Evolutionary conservation across 306 rosid species (phyloP).

Genomic region (Prinsepia uniflora): DNA sequence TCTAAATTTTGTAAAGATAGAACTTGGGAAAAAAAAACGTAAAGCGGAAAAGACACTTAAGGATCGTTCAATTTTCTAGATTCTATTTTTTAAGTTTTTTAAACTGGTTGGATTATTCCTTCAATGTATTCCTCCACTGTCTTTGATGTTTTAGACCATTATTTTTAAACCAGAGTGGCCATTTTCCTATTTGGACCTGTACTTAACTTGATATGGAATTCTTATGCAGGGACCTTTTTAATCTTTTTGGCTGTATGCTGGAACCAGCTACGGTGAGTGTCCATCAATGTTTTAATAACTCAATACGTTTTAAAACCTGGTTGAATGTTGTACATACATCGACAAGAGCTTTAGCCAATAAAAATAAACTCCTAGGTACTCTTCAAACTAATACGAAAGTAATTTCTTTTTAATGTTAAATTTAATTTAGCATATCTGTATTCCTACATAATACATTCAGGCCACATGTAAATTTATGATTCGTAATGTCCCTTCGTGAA

Average conservation of each 20-base stretch:
- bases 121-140: too few relatives aligned
- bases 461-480: not conserved
- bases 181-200: not conserved
- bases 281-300: slow-evolving; percentile 4
- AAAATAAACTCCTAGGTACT: not conserved
- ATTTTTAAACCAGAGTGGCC: not conserved
- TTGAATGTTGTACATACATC: not conserved
- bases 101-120: not conserved
- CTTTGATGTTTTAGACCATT: not conserved
- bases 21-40: too few relatives aligned
- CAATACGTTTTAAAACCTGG: not conserved
- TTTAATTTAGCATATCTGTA: not conserved
- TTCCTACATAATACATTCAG: not conserved
- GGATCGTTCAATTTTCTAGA: too few relatives aligned
- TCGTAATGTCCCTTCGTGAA: not conserved
- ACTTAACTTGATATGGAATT: slow-evolving; percentile 18
- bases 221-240: slow-evolving; percentile 66
- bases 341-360: not conserved
- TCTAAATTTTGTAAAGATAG: too few relatives aligned
- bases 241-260: slow-evolving; percentile 66
- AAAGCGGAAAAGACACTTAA: too few relatives aligned
- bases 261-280: slow-evolving; percentile 88
- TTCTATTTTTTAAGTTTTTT: not conserved
- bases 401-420: not conserved
- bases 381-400: not conserved